Evolutionary conservation across 2,329 filamentous ascomycete species (phyloP).

Genomic region (Colletotrichum gigasporum): DNA sequence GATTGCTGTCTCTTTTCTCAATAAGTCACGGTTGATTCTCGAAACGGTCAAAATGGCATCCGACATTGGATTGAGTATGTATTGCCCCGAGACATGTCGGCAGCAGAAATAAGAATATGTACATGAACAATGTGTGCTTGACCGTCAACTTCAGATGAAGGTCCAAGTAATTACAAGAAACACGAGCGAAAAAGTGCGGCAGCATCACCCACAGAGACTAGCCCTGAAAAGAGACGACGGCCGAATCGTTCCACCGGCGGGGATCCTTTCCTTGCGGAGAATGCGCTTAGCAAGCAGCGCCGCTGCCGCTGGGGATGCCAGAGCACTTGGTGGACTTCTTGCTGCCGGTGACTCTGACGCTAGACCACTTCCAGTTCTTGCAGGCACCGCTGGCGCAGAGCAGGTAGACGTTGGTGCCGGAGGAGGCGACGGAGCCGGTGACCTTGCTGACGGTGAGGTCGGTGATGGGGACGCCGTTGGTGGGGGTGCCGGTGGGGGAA

Average conservation of each 20-base stretch:
- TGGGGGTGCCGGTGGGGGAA: constrained; percentile 54
- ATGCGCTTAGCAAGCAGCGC: constrained; percentile 23
- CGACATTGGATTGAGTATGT: constrained; percentile 3
- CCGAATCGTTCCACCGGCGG: background rate
- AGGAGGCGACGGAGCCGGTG: constrained; percentile 50
- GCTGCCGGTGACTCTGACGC: constrained; percentile 60
- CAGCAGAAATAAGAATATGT: constrained; percentile 12
- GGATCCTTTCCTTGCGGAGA: background rate
- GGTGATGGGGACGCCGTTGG: constrained; percentile 63
- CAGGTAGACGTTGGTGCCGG: constrained; percentile 58
- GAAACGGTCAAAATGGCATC: background rate
- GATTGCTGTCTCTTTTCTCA: no score
- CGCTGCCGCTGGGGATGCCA: constrained; percentile 36
- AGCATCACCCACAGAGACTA: background rate
- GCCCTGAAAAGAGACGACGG: background rate
- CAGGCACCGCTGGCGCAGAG: constrained; percentile 62
- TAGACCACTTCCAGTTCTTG: constrained; percentile 62
- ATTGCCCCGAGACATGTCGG: background rate
- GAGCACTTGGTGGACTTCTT: constrained; percentile 44
- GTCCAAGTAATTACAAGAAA: background rate
- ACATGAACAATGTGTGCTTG: constrained; percentile 8
- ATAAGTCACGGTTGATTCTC: no score
- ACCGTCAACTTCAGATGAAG: constrained; percentile 31
- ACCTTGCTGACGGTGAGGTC: constrained; percentile 54
- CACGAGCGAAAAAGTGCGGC: background rate